phyloP scores from a whole-genome alignment of 2,329 filamentous ascomycete species.

The Fusarium redolens region DNA sequence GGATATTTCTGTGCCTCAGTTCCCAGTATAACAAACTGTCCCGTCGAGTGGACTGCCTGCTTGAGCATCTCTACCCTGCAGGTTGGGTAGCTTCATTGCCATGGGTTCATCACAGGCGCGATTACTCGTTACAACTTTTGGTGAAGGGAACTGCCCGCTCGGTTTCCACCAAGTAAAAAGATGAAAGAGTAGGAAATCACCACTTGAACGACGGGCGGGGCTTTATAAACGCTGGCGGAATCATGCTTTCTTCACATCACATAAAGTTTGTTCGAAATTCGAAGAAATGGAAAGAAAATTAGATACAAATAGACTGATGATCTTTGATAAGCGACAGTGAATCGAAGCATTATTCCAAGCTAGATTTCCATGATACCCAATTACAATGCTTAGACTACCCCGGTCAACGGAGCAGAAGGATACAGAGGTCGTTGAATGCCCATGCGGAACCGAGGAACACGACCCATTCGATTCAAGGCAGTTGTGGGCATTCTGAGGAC shows the following conservation, averaged over 20 bases:
- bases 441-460: constrained; percentile 42
- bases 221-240: not conserved
- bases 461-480: constrained; percentile 40
- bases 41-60: not conserved
- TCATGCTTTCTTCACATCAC: not conserved
- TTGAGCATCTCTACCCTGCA: not conserved
- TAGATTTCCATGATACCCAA: not conserved
- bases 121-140: not conserved
- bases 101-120: not conserved
- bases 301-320: not conserved
- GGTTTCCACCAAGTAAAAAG: not conserved
- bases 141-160: not conserved
- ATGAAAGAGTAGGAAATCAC: no score
- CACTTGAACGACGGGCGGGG: not conserved
- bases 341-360: not conserved
- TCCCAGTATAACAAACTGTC: not conserved
- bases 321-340: not conserved
- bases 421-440: constrained; percentile 40
- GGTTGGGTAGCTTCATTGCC: not conserved
- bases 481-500: constrained; percentile 42
- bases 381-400: constrained; percentile 16
- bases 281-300: not conserved
- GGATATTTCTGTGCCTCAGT: not conserved
- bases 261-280: not conserved
- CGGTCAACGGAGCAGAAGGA: constrained; percentile 27